phyloP scores from a whole-genome alignment of 129 eudicot species.

The Saussurea involucrata region DNA sequence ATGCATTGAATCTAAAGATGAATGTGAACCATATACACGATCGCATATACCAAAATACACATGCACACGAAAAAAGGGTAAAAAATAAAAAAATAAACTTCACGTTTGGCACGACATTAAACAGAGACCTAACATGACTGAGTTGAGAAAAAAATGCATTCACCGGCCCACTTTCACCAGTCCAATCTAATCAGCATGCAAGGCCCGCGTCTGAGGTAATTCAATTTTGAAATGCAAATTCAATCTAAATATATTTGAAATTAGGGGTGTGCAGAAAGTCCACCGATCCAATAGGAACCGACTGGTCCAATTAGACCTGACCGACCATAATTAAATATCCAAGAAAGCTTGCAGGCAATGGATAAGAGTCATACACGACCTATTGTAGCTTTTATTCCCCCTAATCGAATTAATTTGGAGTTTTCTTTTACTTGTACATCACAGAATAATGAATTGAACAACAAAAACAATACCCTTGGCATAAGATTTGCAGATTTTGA shows the following conservation, averaged over 20 bases:
- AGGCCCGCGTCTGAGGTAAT: constrained; percentile 11
- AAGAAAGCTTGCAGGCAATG: background rate
- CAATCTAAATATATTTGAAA: background rate
- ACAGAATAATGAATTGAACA: constrained; percentile 14
- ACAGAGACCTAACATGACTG: background rate
- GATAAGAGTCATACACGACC: background rate
- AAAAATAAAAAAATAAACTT: background rate
- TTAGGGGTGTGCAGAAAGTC: too few relatives aligned
- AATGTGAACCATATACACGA: constrained; percentile 20
- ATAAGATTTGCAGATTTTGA: constrained; percentile 10
- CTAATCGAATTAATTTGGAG: background rate
- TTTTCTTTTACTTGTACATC: constrained; percentile 6
- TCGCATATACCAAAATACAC: constrained; percentile 7
- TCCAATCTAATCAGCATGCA: background rate
- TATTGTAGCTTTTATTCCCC: background rate
- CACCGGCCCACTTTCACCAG: background rate
- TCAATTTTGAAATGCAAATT: background rate
- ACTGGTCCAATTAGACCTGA: too few relatives aligned
- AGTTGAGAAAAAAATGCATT: too few relatives aligned
- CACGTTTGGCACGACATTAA: background rate
- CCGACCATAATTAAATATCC: too few relatives aligned
- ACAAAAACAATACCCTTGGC: constrained; percentile 6
- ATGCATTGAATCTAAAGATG: constrained; percentile 21
- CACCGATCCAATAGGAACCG: too few relatives aligned
- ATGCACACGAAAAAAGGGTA: background rate